phyloP scores from a whole-genome alignment of 225 moss, liverwort and hornwort genomes.

The Climacium dendroides region DNA sequence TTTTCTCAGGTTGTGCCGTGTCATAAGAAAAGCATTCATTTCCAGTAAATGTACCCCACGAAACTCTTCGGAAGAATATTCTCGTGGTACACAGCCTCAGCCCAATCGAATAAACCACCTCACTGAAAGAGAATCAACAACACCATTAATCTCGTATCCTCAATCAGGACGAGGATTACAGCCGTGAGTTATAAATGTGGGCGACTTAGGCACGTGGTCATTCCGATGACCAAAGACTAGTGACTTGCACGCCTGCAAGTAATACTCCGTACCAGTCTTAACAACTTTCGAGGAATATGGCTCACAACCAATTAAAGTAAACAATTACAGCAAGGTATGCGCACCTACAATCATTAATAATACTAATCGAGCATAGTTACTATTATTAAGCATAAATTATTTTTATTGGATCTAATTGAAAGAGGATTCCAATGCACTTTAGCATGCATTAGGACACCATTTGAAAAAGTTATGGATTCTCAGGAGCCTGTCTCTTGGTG shows the following conservation, averaged over 20 bases:
- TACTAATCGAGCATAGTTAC: not conserved
- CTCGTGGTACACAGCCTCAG: not conserved
- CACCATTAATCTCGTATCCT: not conserved
- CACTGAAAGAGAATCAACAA: not conserved
- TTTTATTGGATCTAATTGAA: not conserved
- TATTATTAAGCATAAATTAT: not conserved
- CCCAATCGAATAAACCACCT: not conserved
- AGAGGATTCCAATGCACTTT: not conserved
- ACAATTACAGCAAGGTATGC: not conserved
- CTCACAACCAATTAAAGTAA: not conserved
- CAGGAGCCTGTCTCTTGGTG: no score
- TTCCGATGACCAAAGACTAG: not conserved
- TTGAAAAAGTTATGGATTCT: not conserved
- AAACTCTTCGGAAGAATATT: not conserved
- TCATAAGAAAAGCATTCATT: not conserved
- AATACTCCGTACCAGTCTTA: not conserved
- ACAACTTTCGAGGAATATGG: not conserved
- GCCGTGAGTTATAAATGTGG: not conserved
- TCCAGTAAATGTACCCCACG: not conserved
- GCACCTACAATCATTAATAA: not conserved
- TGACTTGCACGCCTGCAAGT: not conserved
- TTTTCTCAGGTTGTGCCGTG: not conserved
- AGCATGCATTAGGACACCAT: not conserved
- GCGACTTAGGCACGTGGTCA: not conserved
- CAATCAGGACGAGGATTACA: not conserved